Percentiles rank a stretch among this genome's conserved stretches.
Conservation (phyloP, 2,329 filamentous ascomycete species). For the Cercospora zeae-maydis region DNA sequence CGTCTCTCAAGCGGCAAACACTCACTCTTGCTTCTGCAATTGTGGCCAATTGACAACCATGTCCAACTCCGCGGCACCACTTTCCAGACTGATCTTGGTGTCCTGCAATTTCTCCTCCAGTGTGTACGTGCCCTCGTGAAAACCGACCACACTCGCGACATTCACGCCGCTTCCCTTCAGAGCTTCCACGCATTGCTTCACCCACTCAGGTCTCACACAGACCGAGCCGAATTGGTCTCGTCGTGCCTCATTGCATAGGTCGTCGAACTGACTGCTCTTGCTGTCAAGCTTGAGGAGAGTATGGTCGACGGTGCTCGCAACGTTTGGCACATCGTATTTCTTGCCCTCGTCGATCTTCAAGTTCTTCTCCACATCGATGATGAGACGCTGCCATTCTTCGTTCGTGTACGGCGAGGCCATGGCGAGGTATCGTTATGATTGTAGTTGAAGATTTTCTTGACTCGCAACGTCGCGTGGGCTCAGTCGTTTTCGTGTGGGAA, state of each 20-base stretch:
- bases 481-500: background rate
- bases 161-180: slow-evolving; percentile 49
- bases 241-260: slow-evolving; percentile 54
- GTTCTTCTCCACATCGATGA: slow-evolving; percentile 35
- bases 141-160: slow-evolving; percentile 58
- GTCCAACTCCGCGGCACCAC: slow-evolving; percentile 56
- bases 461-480: background rate
- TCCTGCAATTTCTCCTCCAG: slow-evolving; percentile 52
- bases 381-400: slow-evolving; percentile 44
- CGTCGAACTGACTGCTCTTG: slow-evolving; percentile 49
- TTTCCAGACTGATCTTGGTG: slow-evolving; percentile 46
- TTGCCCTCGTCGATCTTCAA: slow-evolving; percentile 10
- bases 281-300: slow-evolving; percentile 50
- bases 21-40: slow-evolving; percentile 35
- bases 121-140: slow-evolving; percentile 57
- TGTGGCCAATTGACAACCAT: slow-evolving; percentile 56
- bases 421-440: background rate
- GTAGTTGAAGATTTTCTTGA: background rate
- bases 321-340: slow-evolving; percentile 13
- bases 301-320: slow-evolving; percentile 45
- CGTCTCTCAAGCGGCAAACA: background rate
- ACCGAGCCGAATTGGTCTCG: slow-evolving; percentile 51
- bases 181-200: slow-evolving; percentile 49
- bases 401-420: slow-evolving; percentile 45
- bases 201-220: slow-evolving; percentile 54